Evolutionary conservation across 108 stramenopile genomes (phyloP).

Genomic region (Conticribra weissflogii): DNA sequence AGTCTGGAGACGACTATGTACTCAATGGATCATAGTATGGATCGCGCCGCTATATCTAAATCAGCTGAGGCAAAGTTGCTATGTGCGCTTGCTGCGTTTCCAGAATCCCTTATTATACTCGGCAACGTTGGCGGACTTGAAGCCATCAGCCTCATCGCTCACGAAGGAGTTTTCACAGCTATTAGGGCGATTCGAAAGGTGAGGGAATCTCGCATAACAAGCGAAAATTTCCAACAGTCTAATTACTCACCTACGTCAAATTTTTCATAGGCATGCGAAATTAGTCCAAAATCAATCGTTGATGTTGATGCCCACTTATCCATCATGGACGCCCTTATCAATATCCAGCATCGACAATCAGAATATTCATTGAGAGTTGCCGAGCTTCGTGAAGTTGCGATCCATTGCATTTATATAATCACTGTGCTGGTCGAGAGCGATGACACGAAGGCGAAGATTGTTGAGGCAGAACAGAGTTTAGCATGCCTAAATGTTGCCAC

Average conservation of each 20-base stretch:
- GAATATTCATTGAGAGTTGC: not conserved
- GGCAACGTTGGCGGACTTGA: constrained; percentile 70
- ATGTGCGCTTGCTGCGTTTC: constrained; percentile 73
- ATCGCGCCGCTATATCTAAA: constrained; percentile 50
- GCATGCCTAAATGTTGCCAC: constrained; percentile 26
- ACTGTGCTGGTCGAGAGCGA: constrained; percentile 29
- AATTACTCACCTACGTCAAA: no score
- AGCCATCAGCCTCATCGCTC: constrained; percentile 78
- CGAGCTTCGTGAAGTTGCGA: constrained; percentile 36
- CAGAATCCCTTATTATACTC: constrained; percentile 60
- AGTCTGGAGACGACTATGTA: constrained; percentile 42
- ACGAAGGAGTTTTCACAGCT: constrained; percentile 71
- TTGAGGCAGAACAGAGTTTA: constrained; percentile 42
- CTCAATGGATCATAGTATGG: constrained; percentile 20
- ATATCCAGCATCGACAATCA: constrained; percentile 21
- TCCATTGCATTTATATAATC: constrained; percentile 28
- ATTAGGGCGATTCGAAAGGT: constrained; percentile 58
- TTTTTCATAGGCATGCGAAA: constrained; percentile 49
- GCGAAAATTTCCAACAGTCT: no score
- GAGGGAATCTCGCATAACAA: no score
- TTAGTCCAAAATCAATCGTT: constrained; percentile 58
- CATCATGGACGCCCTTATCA: constrained; percentile 58
- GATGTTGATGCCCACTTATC: constrained; percentile 67
- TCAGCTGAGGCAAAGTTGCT: constrained; percentile 81
- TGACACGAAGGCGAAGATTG: constrained; percentile 45